Conservation (phyloP, 1,284 basidiomycete genomes). For the Irpex sp. region DNA sequence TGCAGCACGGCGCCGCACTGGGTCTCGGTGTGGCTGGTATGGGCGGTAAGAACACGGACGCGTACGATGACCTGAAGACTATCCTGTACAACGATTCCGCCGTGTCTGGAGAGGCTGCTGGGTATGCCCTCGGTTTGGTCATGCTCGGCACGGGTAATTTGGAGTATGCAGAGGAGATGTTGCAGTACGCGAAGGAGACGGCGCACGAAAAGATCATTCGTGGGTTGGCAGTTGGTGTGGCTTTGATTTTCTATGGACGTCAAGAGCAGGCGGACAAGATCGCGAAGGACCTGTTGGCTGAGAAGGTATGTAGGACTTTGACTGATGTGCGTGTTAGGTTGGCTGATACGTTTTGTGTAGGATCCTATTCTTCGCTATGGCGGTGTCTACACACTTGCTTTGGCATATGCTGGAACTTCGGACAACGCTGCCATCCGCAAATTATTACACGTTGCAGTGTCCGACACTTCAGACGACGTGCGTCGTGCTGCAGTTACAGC, state of each 20-base stretch:
- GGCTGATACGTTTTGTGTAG: conserved; percentile 34
- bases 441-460: conserved; percentile 91
- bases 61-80: conserved; percentile 88
- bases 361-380: conserved; percentile 95
- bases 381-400: conserved; percentile 90
- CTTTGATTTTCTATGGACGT: conserved; percentile 87
- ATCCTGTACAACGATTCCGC: conserved; percentile 91
- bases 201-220: conserved; percentile 98
- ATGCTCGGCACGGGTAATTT: conserved; percentile 89
- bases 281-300: conserved; percentile 71
- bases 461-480: conserved; percentile 95
- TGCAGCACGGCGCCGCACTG: conserved; percentile 93
- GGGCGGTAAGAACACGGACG: conserved; percentile 83
- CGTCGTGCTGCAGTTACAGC: conserved; percentile 92
- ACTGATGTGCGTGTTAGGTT: not conserved
- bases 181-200: conserved; percentile 91
- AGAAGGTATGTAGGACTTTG: conserved; percentile 62
- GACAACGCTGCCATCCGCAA: conserved; percentile 90
- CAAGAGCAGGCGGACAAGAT: conserved; percentile 86
- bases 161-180: conserved; percentile 86
- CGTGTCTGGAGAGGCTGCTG: conserved; percentile 90
- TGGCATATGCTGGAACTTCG: conserved; percentile 93
- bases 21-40: conserved; percentile 92
- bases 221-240: conserved; percentile 87
- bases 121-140: conserved; percentile 94